Percentiles rank a stretch among this genome's conserved stretches.
phyloP scores from a whole-genome alignment of 2,329 filamentous ascomycete species.

The Aspergillus spinulosporus region DNA sequence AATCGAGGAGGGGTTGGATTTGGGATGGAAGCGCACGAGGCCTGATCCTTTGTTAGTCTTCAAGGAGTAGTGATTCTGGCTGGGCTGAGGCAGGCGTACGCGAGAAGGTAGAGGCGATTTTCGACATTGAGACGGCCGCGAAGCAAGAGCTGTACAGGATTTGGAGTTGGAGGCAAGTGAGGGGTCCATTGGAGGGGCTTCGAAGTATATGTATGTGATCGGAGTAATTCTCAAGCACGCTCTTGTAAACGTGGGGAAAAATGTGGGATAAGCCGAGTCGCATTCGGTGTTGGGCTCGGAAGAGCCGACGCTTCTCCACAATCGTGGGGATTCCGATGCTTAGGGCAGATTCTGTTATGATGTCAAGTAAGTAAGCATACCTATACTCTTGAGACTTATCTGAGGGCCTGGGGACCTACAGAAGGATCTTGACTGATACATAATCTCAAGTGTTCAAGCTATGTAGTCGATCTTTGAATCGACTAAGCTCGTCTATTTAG shows the following conservation, averaged over 20 bases:
- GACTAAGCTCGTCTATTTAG: no score
- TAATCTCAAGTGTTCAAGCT: no score
- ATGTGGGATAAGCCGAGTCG: not conserved
- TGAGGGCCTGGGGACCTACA: no score
- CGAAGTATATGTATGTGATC: not conserved
- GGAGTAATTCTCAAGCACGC: conserved; percentile 3
- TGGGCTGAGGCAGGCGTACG: conserved; percentile 23
- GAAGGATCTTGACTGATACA: no score
- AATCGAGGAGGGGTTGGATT: conserved; percentile 50
- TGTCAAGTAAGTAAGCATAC: no score
- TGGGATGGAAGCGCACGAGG: conserved; percentile 61
- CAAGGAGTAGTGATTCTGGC: not conserved
- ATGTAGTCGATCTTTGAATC: no score
- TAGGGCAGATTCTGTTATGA: not conserved
- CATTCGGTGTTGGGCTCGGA: not conserved
- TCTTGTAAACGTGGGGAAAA: not conserved
- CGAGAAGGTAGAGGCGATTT: conserved; percentile 41
- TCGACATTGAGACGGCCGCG: conserved; percentile 29
- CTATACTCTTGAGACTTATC: no score
- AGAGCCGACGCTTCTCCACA: conserved; percentile 3
- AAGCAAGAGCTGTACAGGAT: not conserved
- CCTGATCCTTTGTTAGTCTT: conserved; percentile 40
- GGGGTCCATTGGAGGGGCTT: not conserved
- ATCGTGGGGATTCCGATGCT: not conserved
- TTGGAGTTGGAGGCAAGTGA: not conserved